Evolutionary conservation across 768 basidiomycete species (phyloP).

Genomic region (Mycena leptocephala): DNA sequence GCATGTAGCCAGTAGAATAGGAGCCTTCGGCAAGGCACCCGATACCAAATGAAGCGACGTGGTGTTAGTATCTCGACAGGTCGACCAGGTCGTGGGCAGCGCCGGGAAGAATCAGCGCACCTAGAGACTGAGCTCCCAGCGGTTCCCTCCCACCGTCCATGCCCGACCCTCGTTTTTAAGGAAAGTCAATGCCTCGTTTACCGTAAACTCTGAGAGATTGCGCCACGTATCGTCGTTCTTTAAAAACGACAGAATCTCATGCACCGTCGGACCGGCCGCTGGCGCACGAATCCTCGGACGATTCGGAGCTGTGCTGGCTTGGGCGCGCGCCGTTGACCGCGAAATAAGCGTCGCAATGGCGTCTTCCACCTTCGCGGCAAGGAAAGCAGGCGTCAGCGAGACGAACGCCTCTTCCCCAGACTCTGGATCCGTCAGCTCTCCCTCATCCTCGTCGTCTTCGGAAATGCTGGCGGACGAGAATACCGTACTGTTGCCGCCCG

Average conservation of each 20-base stretch:
- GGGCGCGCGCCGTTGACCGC: neutral
- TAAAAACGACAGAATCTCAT: slow-evolving; percentile 3
- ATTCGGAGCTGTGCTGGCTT: neutral
- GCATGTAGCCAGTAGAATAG: too few species aligned
- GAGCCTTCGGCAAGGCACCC: too few species aligned
- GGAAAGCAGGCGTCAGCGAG: slow-evolving; percentile 67
- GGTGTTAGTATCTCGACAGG: too few species aligned
- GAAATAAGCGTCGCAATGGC: slow-evolving; percentile 58
- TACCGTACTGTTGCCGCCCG: slow-evolving; percentile 47
- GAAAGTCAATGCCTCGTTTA: slow-evolving; percentile 19
- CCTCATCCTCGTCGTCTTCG: slow-evolving; percentile 58
- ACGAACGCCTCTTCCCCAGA: slow-evolving; percentile 78
- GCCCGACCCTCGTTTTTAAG: slow-evolving; percentile 23
- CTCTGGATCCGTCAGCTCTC: slow-evolving; percentile 74
- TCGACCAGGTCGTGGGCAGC: too few species aligned
- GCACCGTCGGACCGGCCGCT: slow-evolving; percentile 3
- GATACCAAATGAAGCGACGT: too few species aligned
- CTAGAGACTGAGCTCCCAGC: slow-evolving; percentile 22
- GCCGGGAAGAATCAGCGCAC: too few species aligned
- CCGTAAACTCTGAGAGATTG: slow-evolving; percentile 18
- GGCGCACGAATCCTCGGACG: neutral
- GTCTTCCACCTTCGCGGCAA: slow-evolving; percentile 64
- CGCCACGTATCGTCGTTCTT: slow-evolving; percentile 32
- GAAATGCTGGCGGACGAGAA: slow-evolving; percentile 42
- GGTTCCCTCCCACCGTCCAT: slow-evolving; percentile 10